These are phyloP conservation scores for Nakaseomyces delphensis DNA, from an alignment of 1,139 yeast species.

Conservation along the genomic window DNA sequence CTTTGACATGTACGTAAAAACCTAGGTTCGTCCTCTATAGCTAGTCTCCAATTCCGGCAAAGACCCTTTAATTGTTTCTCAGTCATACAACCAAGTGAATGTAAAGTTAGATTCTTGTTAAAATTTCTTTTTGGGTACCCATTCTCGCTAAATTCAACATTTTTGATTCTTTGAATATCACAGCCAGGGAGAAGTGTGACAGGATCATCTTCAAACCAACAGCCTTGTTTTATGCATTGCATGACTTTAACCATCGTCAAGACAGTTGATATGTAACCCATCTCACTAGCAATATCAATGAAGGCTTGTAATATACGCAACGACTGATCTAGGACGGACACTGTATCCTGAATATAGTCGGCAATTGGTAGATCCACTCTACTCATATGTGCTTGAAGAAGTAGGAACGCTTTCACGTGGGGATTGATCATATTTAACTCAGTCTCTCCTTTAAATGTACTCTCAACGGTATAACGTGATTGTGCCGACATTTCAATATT, in stretches of 20 bases:
- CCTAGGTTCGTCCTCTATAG: slow-evolving; percentile 23
- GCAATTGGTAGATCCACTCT: slow-evolving; percentile 85
- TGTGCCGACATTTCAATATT: slow-evolving; percentile 82
- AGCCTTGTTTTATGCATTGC: slow-evolving; percentile 85
- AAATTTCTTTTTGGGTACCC: slow-evolving; percentile 15
- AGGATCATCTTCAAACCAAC: slow-evolving; percentile 77
- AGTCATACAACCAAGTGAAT: slow-evolving; percentile 29
- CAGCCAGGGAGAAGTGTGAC: slow-evolving; percentile 67
- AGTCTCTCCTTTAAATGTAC: slow-evolving; percentile 33
- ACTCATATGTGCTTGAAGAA: slow-evolving; percentile 80
- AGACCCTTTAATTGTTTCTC: slow-evolving; percentile 14
- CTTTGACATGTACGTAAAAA: slow-evolving; percentile 40
- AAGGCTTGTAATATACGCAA: slow-evolving; percentile 89
- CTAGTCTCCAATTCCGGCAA: slow-evolving; percentile 12
- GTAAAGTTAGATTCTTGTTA: slow-evolving; percentile 20
- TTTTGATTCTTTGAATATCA: slow-evolving; percentile 31
- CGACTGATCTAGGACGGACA: slow-evolving; percentile 87
- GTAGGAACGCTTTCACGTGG: slow-evolving; percentile 79
- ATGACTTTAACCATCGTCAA: slow-evolving; percentile 55
- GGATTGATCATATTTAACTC: slow-evolving; percentile 86
- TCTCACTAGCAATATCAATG: slow-evolving; percentile 81
- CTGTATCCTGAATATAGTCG: slow-evolving; percentile 89
- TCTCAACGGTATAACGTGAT: slow-evolving; percentile 61
- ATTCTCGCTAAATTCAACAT: slow-evolving; percentile 25
- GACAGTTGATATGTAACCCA: slow-evolving; percentile 61